Evolutionary conservation across 257 asterid species (phyloP).

Genomic region (Solanum ossicruentum): DNA sequence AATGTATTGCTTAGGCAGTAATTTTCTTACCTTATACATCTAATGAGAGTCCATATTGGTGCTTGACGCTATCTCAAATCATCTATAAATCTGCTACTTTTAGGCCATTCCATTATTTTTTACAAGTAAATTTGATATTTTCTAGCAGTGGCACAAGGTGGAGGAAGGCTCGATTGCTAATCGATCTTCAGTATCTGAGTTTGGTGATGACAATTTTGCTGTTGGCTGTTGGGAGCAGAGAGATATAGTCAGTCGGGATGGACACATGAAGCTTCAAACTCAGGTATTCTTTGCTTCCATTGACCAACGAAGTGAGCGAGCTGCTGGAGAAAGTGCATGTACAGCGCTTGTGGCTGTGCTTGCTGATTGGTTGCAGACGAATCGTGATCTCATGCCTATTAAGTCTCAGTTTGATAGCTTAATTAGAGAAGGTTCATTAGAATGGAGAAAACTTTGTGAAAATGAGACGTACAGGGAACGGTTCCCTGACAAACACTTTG

Average conservation of each 20-base stretch:
- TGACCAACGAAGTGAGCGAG: conserved; percentile 90
- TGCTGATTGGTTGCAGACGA: conserved; percentile 83
- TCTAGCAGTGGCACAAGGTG: conserved; percentile 53
- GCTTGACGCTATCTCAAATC: not conserved
- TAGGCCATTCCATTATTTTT: not conserved
- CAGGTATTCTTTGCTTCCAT: conserved; percentile 86
- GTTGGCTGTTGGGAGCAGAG: conserved; percentile 90
- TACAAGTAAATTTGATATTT: not conserved
- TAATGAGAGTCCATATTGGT: not conserved
- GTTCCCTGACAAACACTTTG: conserved; percentile 92
- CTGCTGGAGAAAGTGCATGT: conserved; percentile 96
- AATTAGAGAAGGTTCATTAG: conserved; percentile 83
- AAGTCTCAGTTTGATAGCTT: conserved; percentile 79
- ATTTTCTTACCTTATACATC: not conserved
- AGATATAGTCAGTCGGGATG: conserved; percentile 74
- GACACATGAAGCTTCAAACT: conserved; percentile 60
- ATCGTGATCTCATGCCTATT: conserved; percentile 63
- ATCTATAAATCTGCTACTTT: not conserved
- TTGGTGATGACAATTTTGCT: conserved; percentile 79
- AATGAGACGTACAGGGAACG: conserved; percentile 45
- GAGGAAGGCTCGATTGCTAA: conserved; percentile 53
- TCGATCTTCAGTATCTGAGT: conserved; percentile 66
- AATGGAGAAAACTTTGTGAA: conserved; percentile 89
- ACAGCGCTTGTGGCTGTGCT: conserved; percentile 90
- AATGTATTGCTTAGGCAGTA: not conserved